phyloP scores from a whole-genome alignment of 169 alveolate species.

The Eimeria falciformis region DNA sequence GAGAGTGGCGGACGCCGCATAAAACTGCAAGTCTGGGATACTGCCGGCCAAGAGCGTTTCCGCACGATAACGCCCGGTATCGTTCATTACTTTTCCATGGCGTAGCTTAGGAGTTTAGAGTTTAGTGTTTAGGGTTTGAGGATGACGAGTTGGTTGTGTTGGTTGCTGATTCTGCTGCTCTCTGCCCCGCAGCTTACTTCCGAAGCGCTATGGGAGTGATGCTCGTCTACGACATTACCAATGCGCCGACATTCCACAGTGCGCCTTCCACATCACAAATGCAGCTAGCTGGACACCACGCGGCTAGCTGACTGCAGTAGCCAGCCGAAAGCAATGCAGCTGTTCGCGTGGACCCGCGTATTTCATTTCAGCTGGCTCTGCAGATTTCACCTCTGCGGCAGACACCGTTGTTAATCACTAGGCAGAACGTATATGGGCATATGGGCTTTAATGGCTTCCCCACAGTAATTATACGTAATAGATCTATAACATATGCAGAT shows the following conservation, averaged over 20 bases:
- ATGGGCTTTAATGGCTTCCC: no score
- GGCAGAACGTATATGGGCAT: no score
- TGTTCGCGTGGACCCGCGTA: no score
- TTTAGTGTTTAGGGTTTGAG: not conserved
- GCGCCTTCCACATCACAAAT: not conserved
- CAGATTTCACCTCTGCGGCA: no score
- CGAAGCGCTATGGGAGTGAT: conserved; percentile 97
- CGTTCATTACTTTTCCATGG: conserved; percentile 78
- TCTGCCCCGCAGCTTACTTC: conserved; percentile 87
- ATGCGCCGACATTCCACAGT: conserved; percentile 89
- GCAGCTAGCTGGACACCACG: not conserved
- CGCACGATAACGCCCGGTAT: conserved; percentile 92
- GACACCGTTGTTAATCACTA: no score
- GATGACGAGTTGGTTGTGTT: not conserved
- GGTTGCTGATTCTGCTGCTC: not conserved
- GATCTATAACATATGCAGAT: not conserved
- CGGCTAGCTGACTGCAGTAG: not conserved
- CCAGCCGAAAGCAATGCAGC: no score
- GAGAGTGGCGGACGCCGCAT: conserved; percentile 80
- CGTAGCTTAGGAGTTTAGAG: conserved; percentile 69
- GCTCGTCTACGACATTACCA: conserved; percentile 95
- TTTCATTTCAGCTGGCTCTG: no score
- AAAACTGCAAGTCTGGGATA: conserved; percentile 96
- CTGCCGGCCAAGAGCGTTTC: conserved; percentile 98
- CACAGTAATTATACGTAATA: not conserved